Percentiles rank a stretch among this genome's conserved stretches.
Conservation (phyloP, 73 alveolate species). For the Strombidium stylifer region DNA sequence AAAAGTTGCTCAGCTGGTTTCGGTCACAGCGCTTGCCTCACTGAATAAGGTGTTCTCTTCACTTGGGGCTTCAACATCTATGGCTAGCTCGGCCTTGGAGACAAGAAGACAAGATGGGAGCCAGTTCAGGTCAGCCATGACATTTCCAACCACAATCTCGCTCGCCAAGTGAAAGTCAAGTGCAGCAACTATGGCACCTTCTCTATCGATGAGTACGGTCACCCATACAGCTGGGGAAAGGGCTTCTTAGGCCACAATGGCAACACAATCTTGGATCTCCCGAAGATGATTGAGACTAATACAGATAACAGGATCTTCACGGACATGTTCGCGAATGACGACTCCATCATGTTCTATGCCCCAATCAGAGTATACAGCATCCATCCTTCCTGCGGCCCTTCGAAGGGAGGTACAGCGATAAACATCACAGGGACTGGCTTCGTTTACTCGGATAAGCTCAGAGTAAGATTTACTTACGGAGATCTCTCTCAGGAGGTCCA, state of each 20-base stretch:
- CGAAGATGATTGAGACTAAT: slow-evolving; percentile 75
- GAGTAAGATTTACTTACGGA: slow-evolving; percentile 94
- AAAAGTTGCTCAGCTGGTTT: slow-evolving; percentile 95
- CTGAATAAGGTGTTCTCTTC: slow-evolving; percentile 84
- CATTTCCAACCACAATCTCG: slow-evolving; percentile 68
- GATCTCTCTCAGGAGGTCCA: slow-evolving; percentile 88
- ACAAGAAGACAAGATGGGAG: slow-evolving; percentile 78
- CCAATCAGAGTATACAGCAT: slow-evolving; percentile 95
- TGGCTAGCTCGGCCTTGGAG: slow-evolving; percentile 96
- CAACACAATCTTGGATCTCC: slow-evolving; percentile 60
- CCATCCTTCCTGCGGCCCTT: slow-evolving; percentile 97
- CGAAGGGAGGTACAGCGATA: slow-evolving; percentile 95
- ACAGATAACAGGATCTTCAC: slow-evolving; percentile 92
- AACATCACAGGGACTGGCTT: slow-evolving; percentile 96
- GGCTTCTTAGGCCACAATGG: slow-evolving; percentile 93
- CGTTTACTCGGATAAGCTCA: slow-evolving; percentile 87
- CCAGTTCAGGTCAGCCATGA: slow-evolving; percentile 89
- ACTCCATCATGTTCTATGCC: slow-evolving; percentile 92
- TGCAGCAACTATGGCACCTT: slow-evolving; percentile 93
- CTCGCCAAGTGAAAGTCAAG: slow-evolving; percentile 72
- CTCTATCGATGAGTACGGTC: slow-evolving; percentile 84
- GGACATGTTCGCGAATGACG: slow-evolving; percentile 91
- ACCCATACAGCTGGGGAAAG: slow-evolving; percentile 96
- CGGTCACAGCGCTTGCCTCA: slow-evolving; percentile 96
- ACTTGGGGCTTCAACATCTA: slow-evolving; percentile 96